Evolutionary conservation across 139 green algal genomes (phyloP), one percentile per base, ranked within the genome.

Genomic region (Gonium pectorale): DNA sequence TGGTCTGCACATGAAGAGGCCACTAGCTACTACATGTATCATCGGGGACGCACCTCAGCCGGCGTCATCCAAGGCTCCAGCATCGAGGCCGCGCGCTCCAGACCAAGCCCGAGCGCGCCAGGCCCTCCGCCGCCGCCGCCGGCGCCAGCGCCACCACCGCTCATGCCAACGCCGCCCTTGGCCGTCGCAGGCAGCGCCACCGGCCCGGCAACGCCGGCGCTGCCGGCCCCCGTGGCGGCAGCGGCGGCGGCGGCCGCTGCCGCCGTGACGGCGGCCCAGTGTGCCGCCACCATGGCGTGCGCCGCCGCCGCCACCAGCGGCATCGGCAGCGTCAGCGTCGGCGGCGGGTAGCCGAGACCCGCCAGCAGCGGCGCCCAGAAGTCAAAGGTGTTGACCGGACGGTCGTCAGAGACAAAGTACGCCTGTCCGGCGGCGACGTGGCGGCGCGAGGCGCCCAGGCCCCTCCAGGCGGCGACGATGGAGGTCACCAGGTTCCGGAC

Each of bases 341-440:
- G 87, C 40, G 67, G 44, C 37, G 31, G 41, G 66, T 87, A 86
- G 40, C 87, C 87, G 24, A 90, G 71, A 3, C 74, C 87, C 29
- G 59, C 43, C 54, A 86, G 37, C 37, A 90, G 60, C 7, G 72
- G 85, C 6, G 35, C 38, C 6, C 86, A 81, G 77, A 90, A 90
- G n/a, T 62, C 67, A 49, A 90, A 90, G 44, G 75, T 83, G 54
- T 86, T 84, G 64, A 87, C 67, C 69, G 78, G 80, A 7, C 19
- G n/a, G 67, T 52, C 83, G 67, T 84, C 72, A 24, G 49, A 67
- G 11, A 89, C 79, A 41, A 87, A 86, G 67, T 89, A 86, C 3
- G 69, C 84, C 49, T 90, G 72, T 5, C 67, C 67, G 3, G 38
- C 67, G 0, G 67, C 67, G 24, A 52, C 67, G 38, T 73, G 67